Evolutionary conservation across 495 filamentous ascomycete species (phyloP).

Genomic region (Bombardia bombarda): DNA sequence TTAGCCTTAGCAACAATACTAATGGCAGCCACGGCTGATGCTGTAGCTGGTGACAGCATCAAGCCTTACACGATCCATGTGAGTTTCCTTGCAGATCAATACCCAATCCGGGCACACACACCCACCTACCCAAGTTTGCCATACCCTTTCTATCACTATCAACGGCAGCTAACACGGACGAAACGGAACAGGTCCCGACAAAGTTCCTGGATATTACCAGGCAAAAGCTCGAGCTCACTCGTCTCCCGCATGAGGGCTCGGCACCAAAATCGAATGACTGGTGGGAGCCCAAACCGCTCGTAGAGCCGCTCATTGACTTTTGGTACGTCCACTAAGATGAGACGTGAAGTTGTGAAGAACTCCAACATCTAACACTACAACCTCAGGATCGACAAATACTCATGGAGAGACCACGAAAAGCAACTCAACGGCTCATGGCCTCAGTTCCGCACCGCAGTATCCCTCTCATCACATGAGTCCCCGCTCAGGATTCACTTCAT

Average conservation of each 20-base stretch:
- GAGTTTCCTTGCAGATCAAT: conserved; percentile 14
- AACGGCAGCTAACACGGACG: background rate
- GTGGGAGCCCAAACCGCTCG: conserved; percentile 38
- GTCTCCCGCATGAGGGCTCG: conserved; percentile 41
- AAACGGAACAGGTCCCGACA: conserved; percentile 31
- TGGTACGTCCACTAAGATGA: conserved; percentile 30
- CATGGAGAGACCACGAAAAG: conserved; percentile 51
- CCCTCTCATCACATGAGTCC: conserved; percentile 20
- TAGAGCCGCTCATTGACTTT: conserved; percentile 46
- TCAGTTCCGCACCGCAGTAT: conserved; percentile 51
- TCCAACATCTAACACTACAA: background rate
- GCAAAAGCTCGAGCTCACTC: conserved; percentile 47
- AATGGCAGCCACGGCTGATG: background rate
- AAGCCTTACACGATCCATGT: conserved; percentile 45
- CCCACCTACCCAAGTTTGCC: no score
- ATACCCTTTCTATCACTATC: no score
- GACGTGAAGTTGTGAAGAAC: background rate
- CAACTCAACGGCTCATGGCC: conserved; percentile 47
- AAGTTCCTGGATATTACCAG: conserved; percentile 45
- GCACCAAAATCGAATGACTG: conserved; percentile 31
- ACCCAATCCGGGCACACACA: background rate
- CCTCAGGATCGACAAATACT: conserved; percentile 50
- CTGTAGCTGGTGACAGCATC: conserved; percentile 25
- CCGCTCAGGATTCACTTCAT: conserved; percentile 44
- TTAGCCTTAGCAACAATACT: background rate